Percentiles rank a stretch among this genome's conserved stretches.
These are phyloP conservation scores for Aureobasidium sp. DNA, from an alignment of 2,329 filamentous ascomycete species.

Conservation along the genomic window DNA sequence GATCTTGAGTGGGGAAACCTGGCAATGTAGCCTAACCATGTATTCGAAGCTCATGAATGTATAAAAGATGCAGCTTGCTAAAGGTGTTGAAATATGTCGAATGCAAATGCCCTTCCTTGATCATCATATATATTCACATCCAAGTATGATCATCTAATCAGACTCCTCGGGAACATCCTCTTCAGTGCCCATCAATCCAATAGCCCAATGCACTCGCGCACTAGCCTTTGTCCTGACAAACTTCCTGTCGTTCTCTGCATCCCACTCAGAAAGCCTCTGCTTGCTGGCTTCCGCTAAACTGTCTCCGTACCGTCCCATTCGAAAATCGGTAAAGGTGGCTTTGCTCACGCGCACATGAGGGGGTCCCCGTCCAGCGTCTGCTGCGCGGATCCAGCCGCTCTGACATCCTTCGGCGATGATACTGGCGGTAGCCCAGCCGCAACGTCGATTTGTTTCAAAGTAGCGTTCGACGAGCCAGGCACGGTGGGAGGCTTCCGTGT, in stretches of 20 bases:
- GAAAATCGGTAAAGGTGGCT: constrained; percentile 3
- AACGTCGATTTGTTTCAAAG: constrained; percentile 67
- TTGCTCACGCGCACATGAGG: constrained; percentile 51
- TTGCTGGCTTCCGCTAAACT: background rate
- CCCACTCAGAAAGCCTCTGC: constrained; percentile 17
- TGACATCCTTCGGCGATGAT: constrained; percentile 82
- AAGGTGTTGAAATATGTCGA: background rate
- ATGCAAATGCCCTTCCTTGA: background rate
- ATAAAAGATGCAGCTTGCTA: background rate
- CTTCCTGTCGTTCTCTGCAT: constrained; percentile 37
- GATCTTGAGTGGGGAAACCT: background rate
- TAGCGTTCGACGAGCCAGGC: constrained; percentile 70
- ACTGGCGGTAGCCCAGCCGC: constrained; percentile 78
- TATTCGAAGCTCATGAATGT: background rate
- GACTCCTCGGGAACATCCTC: constrained; percentile 50
- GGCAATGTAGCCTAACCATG: background rate
- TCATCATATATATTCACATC: background rate
- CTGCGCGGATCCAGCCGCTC: constrained; percentile 71
- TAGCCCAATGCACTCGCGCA: constrained; percentile 64
- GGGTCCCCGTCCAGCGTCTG: constrained; percentile 66
- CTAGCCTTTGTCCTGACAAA: constrained; percentile 56
- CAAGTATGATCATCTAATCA: background rate
- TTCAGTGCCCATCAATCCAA: constrained; percentile 73
- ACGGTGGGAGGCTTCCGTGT: constrained; percentile 63
- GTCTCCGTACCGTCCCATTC: background rate